Conservation (phyloP, 2,329 filamentous ascomycete species). For the Fusarium hainanense region DNA sequence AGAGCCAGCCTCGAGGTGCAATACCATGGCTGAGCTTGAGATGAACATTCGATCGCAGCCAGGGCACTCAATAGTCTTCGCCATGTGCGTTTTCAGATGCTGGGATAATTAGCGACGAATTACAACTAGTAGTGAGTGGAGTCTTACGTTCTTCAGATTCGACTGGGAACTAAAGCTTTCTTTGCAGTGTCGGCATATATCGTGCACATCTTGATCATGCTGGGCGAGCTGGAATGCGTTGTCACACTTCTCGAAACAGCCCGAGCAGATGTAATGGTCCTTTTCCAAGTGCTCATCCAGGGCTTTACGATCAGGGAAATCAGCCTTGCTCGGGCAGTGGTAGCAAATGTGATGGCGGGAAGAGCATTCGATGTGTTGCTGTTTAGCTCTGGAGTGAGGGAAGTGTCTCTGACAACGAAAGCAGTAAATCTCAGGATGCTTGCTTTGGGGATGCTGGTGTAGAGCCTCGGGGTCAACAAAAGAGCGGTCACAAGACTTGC, state of each 20-base stretch:
- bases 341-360: background rate
- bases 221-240: background rate
- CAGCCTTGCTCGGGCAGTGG: background rate
- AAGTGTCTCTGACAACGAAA: background rate
- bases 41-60: background rate
- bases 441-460: background rate
- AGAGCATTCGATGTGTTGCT: background rate
- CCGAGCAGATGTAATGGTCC: background rate
- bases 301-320: background rate
- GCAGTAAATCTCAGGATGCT: background rate
- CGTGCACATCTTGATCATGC: background rate
- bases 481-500: background rate
- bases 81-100: background rate
- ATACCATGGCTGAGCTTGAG: background rate
- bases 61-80: background rate
- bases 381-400: background rate
- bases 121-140: rapidly evolving
- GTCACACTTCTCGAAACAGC: background rate
- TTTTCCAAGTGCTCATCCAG: background rate
- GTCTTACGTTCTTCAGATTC: background rate
- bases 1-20: background rate
- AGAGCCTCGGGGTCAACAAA: background rate
- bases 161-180: background rate
- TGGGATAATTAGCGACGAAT: background rate
- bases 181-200: background rate